Evolutionary conservation across 2,329 filamentous ascomycete species (phyloP), one percentile per base, ranked within the genome.

Genomic region (Cercospora janseana): DNA sequence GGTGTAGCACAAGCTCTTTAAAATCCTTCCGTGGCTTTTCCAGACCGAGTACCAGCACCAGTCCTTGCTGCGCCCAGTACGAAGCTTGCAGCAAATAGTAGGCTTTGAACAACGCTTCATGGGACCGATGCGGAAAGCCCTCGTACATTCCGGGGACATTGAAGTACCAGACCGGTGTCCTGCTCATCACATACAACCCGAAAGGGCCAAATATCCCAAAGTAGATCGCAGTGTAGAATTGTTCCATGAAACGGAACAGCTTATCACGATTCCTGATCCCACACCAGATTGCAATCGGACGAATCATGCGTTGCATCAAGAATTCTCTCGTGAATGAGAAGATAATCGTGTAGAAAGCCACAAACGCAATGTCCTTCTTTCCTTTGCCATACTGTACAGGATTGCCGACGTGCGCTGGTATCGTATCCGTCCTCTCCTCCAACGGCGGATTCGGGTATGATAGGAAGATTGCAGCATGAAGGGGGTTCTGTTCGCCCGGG

Each of bases 11-110:
- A 46, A 96, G 79, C 75, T 96, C 91, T 72, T 88, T 91, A 72
- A 92, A 96, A 71, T 97, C 91, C 75, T 95, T 96, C 54, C 91
- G 78, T 21, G 87, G 91, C 77, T 94, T 94, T 77, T 97, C 91
- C 70, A 95, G 79, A 69, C 88, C 87, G 45, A 96, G 75, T 52
- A 94, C 64, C 54, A 96, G 75, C 13, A 96, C 91, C 60, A 97
- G 87, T 43, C 86, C 87, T 75, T 96, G 91, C 76, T 96, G 91
- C 3, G 87, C 83, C 92, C 92, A 97, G 78, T 95, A 97, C 59
- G 87, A 87, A 34, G 89, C 92, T 73, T 97, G 85, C 63, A 96
- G 87, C 57, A 97, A 78, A 69, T 97, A 97, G 74, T 96, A 97
- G 53, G 92, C 89, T 76, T 97, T 97, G 80, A 96, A 90, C 29